Evolutionary conservation across 352 stramenopile species (phyloP).

Genomic region (Pythium sukuiense): DNA sequence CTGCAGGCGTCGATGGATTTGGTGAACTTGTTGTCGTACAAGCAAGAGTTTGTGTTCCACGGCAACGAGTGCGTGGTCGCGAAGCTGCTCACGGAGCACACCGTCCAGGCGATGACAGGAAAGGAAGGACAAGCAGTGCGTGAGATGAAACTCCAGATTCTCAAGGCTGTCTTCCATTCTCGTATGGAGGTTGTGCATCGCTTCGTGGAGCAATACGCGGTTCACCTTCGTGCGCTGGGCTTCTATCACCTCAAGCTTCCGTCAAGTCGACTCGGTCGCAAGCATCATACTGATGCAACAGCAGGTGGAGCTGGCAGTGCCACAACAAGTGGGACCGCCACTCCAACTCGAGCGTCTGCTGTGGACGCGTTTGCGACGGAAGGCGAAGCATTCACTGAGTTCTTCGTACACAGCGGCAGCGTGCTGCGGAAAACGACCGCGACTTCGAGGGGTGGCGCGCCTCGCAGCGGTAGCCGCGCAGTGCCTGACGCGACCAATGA

Average conservation of each 20-base stretch:
- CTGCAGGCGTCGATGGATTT: conserved; percentile 82
- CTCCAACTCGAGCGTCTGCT: conserved; percentile 17
- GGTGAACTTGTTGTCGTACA: conserved; percentile 84
- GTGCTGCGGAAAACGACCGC: conserved; percentile 35
- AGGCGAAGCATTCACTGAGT: conserved; percentile 62
- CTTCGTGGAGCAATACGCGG: conserved; percentile 70
- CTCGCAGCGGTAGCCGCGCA: conserved; percentile 17
- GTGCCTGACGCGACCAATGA: conserved; percentile 17
- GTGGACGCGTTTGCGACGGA: conserved; percentile 38
- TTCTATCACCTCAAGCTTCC: conserved; percentile 61
- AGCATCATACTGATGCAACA: conserved; percentile 1
- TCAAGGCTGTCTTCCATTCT: conserved; percentile 65
- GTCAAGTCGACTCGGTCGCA: conserved; percentile 23
- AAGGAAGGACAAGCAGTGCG: conserved; percentile 56
- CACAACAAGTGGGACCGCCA: not conserved
- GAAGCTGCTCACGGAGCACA: conserved; percentile 79
- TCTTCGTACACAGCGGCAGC: conserved; percentile 47
- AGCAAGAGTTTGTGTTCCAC: conserved; percentile 83
- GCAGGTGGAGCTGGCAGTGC: not conserved
- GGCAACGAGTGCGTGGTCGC: conserved; percentile 67
- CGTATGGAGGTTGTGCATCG: conserved; percentile 67
- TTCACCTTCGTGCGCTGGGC: conserved; percentile 60
- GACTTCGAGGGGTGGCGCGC: conserved; percentile 1
- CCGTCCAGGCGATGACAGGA: conserved; percentile 66
- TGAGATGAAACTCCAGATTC: conserved; percentile 73